These are phyloP conservation scores for Verticillium klebahnii DNA, from an alignment of 2,329 filamentous ascomycete genomes.

Conservation along the genomic window DNA sequence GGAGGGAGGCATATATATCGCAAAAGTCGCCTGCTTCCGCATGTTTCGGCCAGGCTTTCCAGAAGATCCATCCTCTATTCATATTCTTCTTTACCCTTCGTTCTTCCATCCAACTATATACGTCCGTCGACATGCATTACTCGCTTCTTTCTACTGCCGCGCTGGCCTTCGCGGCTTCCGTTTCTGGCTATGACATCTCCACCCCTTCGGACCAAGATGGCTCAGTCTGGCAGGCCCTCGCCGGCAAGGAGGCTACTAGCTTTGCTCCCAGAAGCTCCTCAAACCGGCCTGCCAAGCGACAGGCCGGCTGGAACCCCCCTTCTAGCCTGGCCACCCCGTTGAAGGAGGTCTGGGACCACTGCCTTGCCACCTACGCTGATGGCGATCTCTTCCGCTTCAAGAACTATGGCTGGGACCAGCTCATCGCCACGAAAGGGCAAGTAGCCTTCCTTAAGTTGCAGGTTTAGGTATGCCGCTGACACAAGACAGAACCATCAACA, in stretches of 20 bases:
- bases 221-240: slow-evolving; percentile 20
- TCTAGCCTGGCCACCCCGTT: slow-evolving; percentile 15
- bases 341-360: slow-evolving; percentile 25
- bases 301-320: slow-evolving; percentile 21
- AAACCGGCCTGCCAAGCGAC: slow-evolving; percentile 22
- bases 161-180: slow-evolving; percentile 17
- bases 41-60: neutral
- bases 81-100: neutral
- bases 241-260: slow-evolving; percentile 5
- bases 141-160: slow-evolving; percentile 11
- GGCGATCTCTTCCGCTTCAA: slow-evolving; percentile 17
- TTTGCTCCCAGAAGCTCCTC: neutral
- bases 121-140: slow-evolving; percentile 18
- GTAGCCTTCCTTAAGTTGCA: slow-evolving; percentile 13
- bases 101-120: slow-evolving; percentile 6
- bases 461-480: neutral
- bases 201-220: slow-evolving; percentile 20
- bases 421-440: slow-evolving; percentile 18
- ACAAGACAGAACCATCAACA: slow-evolving; percentile 21
- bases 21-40: neutral
- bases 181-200: slow-evolving; percentile 15
- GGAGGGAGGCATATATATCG: neutral
- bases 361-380: slow-evolving; percentile 19
- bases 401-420: slow-evolving; percentile 29
- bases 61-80: neutral